Percentiles rank a stretch among this genome's conserved stretches.
Conservation (phyloP, 164 flowering plant genomes). For the Pachysandra terminalis region DNA sequence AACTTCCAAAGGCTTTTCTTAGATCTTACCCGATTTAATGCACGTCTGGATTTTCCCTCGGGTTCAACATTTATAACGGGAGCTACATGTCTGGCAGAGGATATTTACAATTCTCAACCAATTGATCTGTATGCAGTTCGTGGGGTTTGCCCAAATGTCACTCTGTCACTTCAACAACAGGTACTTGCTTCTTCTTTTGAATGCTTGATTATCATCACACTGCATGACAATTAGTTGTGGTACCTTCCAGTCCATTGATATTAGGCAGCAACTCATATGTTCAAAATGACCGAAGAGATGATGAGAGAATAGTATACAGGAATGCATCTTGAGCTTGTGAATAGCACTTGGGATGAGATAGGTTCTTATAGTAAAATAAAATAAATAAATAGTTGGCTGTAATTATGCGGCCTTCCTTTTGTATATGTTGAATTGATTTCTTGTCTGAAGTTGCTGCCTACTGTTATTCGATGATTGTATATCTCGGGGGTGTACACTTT, state of each 20-base stretch:
- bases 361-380: too few species aligned
- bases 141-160: conserved; percentile 53
- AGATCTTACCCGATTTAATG: conserved; percentile 72
- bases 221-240: background rate
- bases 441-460: too few species aligned
- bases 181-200: conserved; percentile 24
- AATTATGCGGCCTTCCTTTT: too few species aligned
- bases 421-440: too few species aligned
- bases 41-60: conserved; percentile 67
- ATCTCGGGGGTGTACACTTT: too few species aligned
- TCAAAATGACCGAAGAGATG: background rate
- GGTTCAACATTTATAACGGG: conserved; percentile 62
- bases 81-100: conserved; percentile 41
- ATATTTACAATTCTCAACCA: conserved; percentile 45
- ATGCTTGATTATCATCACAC: background rate
- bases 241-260: background rate
- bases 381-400: too few species aligned
- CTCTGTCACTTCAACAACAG: conserved; percentile 90
- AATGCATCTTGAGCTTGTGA: too few species aligned
- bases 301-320: background rate
- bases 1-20: conserved; percentile 72
- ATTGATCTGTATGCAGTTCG: conserved; percentile 43
- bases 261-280: background rate
- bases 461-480: too few species aligned
- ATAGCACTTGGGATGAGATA: too few species aligned